Base-by-base conservation (phyloP, 768 basidiomycete species). In the Naganishia vishniacii region DNA sequence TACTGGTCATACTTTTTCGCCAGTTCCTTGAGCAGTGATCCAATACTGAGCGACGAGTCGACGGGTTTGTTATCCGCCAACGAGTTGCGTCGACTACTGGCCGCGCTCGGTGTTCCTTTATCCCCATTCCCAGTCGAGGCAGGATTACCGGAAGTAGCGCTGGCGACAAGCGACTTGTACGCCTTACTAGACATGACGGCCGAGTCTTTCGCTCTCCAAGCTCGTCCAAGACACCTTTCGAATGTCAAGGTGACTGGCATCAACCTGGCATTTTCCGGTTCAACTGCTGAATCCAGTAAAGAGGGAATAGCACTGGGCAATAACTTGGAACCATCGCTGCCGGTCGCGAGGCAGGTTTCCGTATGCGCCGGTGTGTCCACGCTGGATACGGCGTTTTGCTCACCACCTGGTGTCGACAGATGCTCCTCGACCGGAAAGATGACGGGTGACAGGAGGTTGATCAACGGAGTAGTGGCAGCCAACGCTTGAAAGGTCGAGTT, bases 1-100 rank as follows among this genome's bases (percentile, higher is more conserved):
- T 95, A 98, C 71, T 98, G 92, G 68, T 91, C 90, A 73, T 93
- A 88, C 78, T 94, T 95, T 69, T 81, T 80, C 2, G 91, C 88
- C 16, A 95, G 79, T 12, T 83, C 81, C 29, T 80, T 74, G 18
- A 94, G 78, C 42, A 94, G 72, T 7, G 63, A 62, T 15, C 71
- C 64, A 15, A 77, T 62, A n/a, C 66, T 65, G 70, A 77, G 64
- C 46, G 66, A 62, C 41, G 69, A 65, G 25, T 60, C 63, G 28
- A 66, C 65, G 26, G 48, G 47, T 60, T 72, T 68, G n/a, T 61
- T 61, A 32, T 41, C 53, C 31, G 53, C 53, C 34, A 56, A 23
- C 4, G 53, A 56, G 34, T 56, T 56, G 1, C 58, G 48, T 40
- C 48, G 62, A 20, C 64, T 58, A n/a, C 64, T 62, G 3, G 42